A percentile compares a stretch with the other conserved stretches of the same genome.
phyloP scores from a whole-genome alignment of 2,329 filamentous ascomycete genomes.

The Colletotrichum viniferum region DNA sequence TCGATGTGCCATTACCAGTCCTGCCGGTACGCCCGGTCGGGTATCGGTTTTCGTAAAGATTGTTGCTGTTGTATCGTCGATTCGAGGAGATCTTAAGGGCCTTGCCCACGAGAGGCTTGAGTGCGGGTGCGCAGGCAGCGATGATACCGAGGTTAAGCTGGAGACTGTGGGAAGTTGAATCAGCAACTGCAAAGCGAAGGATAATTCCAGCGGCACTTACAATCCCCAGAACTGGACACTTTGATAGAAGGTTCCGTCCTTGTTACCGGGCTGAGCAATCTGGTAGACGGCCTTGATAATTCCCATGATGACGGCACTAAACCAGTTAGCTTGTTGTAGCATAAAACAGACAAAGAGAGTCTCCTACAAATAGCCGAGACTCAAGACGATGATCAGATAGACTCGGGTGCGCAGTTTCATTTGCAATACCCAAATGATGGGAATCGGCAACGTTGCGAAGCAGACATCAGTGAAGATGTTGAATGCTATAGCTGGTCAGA shows the following conservation, averaged over 20 bases:
- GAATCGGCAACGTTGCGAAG: conserved; percentile 46
- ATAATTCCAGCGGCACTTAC: conserved; percentile 27
- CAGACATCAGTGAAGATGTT: conserved; percentile 48
- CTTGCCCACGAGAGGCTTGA: conserved; percentile 39
- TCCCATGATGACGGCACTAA: conserved; percentile 42
- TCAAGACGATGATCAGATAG: conserved; percentile 44
- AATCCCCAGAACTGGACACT: conserved; percentile 36
- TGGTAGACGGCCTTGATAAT: conserved; percentile 43
- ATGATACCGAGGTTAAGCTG: conserved; percentile 45
- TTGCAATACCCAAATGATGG: conserved; percentile 45
- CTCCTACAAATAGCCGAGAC: conserved; percentile 45
- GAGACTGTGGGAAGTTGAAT: conserved; percentile 30
- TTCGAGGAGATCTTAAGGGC: conserved; percentile 30
- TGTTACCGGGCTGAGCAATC: conserved; percentile 33
- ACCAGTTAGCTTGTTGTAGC: not conserved
- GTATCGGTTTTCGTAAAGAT: conserved; percentile 15
- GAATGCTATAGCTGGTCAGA: conserved; percentile 28
- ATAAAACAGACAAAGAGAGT: not conserved
- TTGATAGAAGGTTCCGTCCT: conserved; percentile 36
- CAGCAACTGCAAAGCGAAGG: not conserved
- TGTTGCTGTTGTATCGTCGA: not conserved
- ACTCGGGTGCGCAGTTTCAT: conserved; percentile 40
- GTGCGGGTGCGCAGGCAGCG: conserved; percentile 41
- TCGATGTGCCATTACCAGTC: not conserved
- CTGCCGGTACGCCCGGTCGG: not conserved